Conservation (phyloP, 2,329 filamentous ascomycete genomes). For the Pestalotiopsis sp. region DNA sequence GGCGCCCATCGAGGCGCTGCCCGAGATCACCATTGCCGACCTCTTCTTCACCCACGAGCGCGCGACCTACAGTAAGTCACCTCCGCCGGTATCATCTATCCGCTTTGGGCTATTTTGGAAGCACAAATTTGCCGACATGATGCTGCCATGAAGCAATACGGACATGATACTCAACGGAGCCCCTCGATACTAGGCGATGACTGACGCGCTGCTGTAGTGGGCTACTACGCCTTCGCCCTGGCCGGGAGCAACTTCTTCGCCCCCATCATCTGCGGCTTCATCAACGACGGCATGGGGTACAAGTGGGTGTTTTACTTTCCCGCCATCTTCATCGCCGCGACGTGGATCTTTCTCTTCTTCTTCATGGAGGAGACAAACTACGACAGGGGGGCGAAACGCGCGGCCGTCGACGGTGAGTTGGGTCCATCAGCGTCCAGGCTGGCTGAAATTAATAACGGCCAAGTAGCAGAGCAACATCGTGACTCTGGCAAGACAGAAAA, state of each 20-base stretch:
- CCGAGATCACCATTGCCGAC: slow-evolving; percentile 46
- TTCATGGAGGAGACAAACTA: slow-evolving; percentile 65
- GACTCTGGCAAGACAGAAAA: slow-evolving; percentile 28
- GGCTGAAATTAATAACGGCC: not conserved
- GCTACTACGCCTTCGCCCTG: slow-evolving; percentile 42
- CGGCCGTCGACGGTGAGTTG: slow-evolving; percentile 16
- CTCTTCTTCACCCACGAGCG: slow-evolving; percentile 44
- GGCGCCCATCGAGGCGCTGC: slow-evolving; percentile 48
- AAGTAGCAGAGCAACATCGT: not conserved
- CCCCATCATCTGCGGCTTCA: slow-evolving; percentile 47
- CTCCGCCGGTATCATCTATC: no score
- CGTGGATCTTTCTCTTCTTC: slow-evolving; percentile 48
- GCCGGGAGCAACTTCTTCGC: slow-evolving; percentile 45
- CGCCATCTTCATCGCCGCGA: slow-evolving; percentile 38
- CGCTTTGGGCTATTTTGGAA: no score
- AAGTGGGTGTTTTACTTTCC: slow-evolving; percentile 47
- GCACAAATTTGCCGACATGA: no score
- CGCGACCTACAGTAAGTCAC: slow-evolving; percentile 35
- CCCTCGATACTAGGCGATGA: no score
- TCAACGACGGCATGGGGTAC: slow-evolving; percentile 43
- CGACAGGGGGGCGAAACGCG: slow-evolving; percentile 34
- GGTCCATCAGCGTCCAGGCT: slow-evolving; percentile 19
- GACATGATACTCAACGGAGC: no score
- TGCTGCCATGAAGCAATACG: no score
- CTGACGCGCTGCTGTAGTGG: slow-evolving; percentile 22